These are phyloP conservation scores for Penicillium sp. DNA, from an alignment of 2,329 filamentous ascomycete genomes.

Conservation along the genomic window DNA sequence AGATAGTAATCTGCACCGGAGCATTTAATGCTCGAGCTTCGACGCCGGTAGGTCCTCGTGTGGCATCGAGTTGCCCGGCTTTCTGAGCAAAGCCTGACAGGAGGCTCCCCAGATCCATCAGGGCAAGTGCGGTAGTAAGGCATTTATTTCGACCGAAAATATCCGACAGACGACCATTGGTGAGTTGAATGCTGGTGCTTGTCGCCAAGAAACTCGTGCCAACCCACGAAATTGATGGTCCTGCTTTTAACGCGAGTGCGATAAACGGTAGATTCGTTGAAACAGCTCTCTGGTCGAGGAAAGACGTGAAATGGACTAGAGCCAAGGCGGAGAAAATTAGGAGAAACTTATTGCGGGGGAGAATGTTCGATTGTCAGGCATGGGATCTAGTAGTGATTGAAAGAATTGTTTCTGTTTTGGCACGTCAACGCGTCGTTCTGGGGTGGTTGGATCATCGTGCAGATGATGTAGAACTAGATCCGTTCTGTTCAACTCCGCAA, in stretches of 20 bases:
- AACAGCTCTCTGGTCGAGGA: constrained; percentile 1
- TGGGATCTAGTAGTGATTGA: background rate
- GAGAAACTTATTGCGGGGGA: background rate
- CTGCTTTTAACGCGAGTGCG: background rate
- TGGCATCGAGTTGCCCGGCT: constrained; percentile 57
- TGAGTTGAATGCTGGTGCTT: constrained; percentile 53
- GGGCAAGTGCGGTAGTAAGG: constrained; percentile 49
- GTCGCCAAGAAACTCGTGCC: constrained; percentile 28
- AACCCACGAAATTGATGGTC: constrained; percentile 13
- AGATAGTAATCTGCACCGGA: constrained; percentile 55
- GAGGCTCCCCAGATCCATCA: constrained; percentile 54
- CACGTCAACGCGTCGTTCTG: background rate
- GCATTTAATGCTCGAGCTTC: constrained; percentile 57
- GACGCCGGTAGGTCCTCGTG: constrained; percentile 54
- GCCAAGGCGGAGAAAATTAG: background rate
- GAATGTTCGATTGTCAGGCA: background rate
- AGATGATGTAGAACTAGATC: background rate
- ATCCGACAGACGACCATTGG: constrained; percentile 59
- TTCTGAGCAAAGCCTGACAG: constrained; percentile 33
- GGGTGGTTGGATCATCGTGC: background rate
- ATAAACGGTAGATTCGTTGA: background rate
- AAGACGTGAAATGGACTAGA: background rate
- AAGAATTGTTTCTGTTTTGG: background rate
- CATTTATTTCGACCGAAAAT: constrained; percentile 58
- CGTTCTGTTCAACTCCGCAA: background rate